These are phyloP conservation scores for Phylloboletellus chloephorus DNA, from an alignment of 1,284 basidiomycete species.

Conservation along the genomic window DNA sequence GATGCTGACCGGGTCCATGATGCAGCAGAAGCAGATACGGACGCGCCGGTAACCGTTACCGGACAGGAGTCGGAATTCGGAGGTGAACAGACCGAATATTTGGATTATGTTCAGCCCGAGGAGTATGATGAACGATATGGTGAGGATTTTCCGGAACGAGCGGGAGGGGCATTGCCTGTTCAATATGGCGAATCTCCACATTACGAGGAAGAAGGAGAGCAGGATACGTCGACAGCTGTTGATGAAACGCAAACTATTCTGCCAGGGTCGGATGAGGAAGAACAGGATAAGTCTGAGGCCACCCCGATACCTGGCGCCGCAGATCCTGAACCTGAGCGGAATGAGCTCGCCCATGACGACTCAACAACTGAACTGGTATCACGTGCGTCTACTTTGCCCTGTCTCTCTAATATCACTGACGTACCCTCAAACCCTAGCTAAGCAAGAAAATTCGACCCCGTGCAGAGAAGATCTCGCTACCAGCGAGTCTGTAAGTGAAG, in stretches of 20 bases:
- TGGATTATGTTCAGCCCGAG: slow-evolving; percentile 25
- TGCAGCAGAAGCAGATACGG: slow-evolving; percentile 15
- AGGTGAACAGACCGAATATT: slow-evolving; percentile 30
- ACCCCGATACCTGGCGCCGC: slow-evolving; percentile 13
- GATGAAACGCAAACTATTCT: slow-evolving; percentile 18
- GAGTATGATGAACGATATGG: slow-evolving; percentile 31
- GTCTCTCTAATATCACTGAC: slow-evolving; percentile 6
- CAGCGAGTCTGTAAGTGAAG: slow-evolving; percentile 5
- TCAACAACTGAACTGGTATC: neutral
- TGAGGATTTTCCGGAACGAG: slow-evolving; percentile 28
- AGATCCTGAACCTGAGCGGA: slow-evolving; percentile 9
- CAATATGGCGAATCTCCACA: slow-evolving; percentile 21
- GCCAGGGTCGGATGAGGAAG: slow-evolving; percentile 14
- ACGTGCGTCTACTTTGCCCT: slow-evolving; percentile 9
- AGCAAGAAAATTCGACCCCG: slow-evolving; percentile 1
- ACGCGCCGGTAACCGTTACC: slow-evolving; percentile 9
- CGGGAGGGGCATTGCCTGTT: slow-evolving; percentile 7
- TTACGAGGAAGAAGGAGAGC: slow-evolving; percentile 22
- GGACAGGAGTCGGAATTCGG: slow-evolving; percentile 17
- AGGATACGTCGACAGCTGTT: slow-evolving; percentile 12
- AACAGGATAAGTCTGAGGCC: slow-evolving; percentile 10
- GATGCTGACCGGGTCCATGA: slow-evolving; percentile 33
- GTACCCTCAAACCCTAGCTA: slow-evolving; percentile 6
- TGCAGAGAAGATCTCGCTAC: neutral
- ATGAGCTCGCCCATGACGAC: neutral